Conservation (phyloP, 441 rosid species). For the Aleurites moluccanus region DNA sequence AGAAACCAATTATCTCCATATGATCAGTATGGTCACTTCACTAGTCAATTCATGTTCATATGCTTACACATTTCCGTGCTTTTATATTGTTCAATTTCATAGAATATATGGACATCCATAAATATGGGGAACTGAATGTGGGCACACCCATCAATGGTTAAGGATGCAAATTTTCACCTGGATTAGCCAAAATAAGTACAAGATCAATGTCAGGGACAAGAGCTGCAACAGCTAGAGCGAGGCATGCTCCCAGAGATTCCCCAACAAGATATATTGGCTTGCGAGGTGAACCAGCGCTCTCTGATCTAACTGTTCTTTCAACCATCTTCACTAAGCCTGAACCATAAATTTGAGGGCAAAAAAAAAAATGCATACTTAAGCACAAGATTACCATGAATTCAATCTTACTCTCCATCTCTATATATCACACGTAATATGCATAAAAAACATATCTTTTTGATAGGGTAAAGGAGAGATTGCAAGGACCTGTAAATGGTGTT, state of each 20-base stretch:
- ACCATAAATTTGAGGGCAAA: slow-evolving; percentile 14
- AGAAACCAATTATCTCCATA: neutral
- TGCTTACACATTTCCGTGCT: neutral
- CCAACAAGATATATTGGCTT: slow-evolving; percentile 90
- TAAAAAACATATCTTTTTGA: neutral
- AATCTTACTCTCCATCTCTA: neutral
- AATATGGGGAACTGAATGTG: neutral
- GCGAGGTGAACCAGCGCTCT: slow-evolving; percentile 41
- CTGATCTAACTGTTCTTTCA: slow-evolving; percentile 60
- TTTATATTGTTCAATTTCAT: neutral
- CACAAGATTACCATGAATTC: neutral
- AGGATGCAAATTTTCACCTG: slow-evolving; percentile 46
- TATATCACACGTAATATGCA: slow-evolving; percentile 6
- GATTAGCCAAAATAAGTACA: slow-evolving; percentile 68
- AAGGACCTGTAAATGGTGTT: slow-evolving; percentile 63
- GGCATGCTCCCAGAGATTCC: slow-evolving; percentile 87
- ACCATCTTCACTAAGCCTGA: slow-evolving; percentile 68
- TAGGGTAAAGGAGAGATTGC: neutral
- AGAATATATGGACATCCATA: neutral
- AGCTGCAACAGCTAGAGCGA: slow-evolving; percentile 79
- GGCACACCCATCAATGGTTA: neutral
- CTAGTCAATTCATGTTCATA: neutral
- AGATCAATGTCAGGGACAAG: slow-evolving; percentile 67
- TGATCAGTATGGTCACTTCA: neutral
- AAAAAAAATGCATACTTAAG: neutral